Conservation (phyloP, 148 eudicot genomes). For the Spergularia marina region DNA sequence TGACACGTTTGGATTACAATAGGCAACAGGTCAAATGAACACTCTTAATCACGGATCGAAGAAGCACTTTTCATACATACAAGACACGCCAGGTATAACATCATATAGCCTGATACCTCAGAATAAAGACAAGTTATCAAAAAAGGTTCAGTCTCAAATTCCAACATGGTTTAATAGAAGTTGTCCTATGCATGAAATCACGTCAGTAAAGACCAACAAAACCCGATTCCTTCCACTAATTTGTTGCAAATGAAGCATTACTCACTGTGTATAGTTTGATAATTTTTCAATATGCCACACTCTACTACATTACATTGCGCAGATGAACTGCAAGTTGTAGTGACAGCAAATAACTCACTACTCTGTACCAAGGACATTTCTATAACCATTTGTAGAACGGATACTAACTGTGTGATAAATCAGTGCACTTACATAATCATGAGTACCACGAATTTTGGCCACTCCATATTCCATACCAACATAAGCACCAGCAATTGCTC, state of each 20-base stretch:
- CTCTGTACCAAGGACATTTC: not conserved
- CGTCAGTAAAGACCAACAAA: not conserved
- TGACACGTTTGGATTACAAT: not conserved
- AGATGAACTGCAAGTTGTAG: too few relatives aligned
- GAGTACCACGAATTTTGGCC: conserved; percentile 58
- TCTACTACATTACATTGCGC: not conserved
- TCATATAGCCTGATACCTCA: not conserved
- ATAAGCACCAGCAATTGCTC: conserved; percentile 81
- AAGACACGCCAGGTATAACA: not conserved
- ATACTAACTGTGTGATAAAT: not conserved
- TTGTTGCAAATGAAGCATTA: too few relatives aligned
- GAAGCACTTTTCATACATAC: not conserved
- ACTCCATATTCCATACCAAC: conserved; percentile 87
- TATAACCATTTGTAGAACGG: not conserved
- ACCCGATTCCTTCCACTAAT: not conserved
- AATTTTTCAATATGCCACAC: not conserved
- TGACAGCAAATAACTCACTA: not conserved
- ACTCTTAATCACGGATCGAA: not conserved
- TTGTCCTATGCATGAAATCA: not conserved
- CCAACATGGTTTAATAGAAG: not conserved
- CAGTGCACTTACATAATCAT: conserved; percentile 64
- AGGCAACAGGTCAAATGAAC: not conserved
- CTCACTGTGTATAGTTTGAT: not conserved
- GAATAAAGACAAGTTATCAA: not conserved
- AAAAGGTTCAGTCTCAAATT: not conserved